Evolutionary conservation across 352 stramenopile species (phyloP), one percentile per base, ranked within the genome.

Genomic region (Globisporangium ultimum): DNA sequence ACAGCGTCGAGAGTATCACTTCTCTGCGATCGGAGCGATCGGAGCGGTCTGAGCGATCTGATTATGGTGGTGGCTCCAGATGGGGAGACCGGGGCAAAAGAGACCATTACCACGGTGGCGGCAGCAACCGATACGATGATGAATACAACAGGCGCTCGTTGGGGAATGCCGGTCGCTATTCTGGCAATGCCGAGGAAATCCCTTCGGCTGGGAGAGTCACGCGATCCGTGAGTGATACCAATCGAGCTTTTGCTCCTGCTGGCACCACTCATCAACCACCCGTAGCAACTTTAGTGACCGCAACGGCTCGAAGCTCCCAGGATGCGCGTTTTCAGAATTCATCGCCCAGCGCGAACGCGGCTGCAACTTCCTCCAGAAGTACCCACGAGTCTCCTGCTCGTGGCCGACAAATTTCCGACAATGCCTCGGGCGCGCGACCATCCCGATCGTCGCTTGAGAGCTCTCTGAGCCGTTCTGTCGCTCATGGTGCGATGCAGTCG

Each of bases 21-120:
- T 84, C 74, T 8, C 74, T 78, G 42, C 70, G 70, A 12, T 86
- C 76, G 40, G 72, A 84, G 42, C 70, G 70, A 12, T 86, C 76
- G 40, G 72, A 84, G 58, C 48, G 47, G 4, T 66, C 61, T 8
- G 51, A 67, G 55, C 38, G 48, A 48, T 67, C 61, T 9, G 61
- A 67, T 20, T 67, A 67, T 32, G 58, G 47, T 36, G 38, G 60
- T 34, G 36, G 59, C 15, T 53, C 41, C 5, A 38, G 40, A 45
- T 49, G 57, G 50, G 49, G 43, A 22, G 24, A 57, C 5, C n/a
- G 48, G 8, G 28, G 48, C 21, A 54, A 51, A 18, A 34, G 46
- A 45, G 22, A 32, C 15, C 40, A 48, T 52, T 28, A 55, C 7
- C 53, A 63, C 11, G 42, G 49, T 12, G 51, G 51, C 8, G 20